These are phyloP conservation scores for Amanita pallidorosea DNA, from an alignment of 768 basidiomycete genomes.

Conservation along the genomic window DNA sequence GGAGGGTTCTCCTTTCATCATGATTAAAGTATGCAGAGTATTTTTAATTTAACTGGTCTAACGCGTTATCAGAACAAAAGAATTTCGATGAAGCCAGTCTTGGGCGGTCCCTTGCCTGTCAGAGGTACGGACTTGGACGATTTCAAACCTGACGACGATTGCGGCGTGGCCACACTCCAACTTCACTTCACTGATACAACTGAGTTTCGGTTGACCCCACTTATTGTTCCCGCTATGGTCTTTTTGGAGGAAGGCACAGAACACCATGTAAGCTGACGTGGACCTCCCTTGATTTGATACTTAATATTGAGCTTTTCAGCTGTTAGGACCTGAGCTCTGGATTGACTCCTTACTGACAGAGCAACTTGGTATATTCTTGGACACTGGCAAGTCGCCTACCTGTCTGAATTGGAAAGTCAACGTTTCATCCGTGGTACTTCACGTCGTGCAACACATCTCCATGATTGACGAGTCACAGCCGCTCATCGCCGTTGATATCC, in stretches of 20 bases:
- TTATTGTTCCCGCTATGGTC: constrained; percentile 32
- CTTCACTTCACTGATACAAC: constrained; percentile 26
- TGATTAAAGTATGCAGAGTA: background rate
- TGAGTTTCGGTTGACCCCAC: constrained; percentile 42
- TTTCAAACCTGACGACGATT: constrained; percentile 13
- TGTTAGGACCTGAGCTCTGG: constrained; percentile 22
- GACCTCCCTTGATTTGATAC: background rate
- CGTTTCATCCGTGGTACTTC: constrained; percentile 28
- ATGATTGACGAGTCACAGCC: constrained; percentile 23
- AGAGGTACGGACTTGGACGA: background rate
- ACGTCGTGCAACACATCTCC: constrained; percentile 36
- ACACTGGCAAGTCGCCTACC: constrained; percentile 9
- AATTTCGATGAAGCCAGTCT: background rate
- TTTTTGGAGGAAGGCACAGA: constrained; percentile 37
- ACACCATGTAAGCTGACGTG: constrained; percentile 26
- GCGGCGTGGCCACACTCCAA: constrained; percentile 27
- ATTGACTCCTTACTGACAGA: constrained; percentile 30
- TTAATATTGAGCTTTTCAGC: constrained; percentile 11
- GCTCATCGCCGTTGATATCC: constrained; percentile 13
- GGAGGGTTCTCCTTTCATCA: constrained; percentile 3
- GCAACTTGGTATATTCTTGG: constrained; percentile 23
- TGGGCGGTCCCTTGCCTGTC: background rate
- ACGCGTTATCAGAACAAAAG: background rate
- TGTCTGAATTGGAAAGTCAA: constrained; percentile 29
- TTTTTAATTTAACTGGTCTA: background rate